Evolutionary conservation across 2,329 filamentous ascomycete species (phyloP), one percentile per base, ranked within the genome.

Genomic region (Zopfia rhizophila): DNA sequence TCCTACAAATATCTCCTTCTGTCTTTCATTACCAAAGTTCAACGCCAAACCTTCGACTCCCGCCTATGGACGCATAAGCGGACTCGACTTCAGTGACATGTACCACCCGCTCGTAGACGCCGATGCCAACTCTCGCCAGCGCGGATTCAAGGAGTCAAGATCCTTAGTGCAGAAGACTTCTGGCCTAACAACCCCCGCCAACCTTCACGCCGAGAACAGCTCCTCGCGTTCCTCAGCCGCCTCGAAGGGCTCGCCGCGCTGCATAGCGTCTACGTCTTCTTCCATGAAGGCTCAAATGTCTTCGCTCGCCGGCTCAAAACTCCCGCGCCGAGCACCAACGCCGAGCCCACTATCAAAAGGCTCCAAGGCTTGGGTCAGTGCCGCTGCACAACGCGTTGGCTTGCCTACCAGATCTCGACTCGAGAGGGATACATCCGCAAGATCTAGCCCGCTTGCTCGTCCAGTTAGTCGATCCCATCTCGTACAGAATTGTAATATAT

Each of bases 311-410:
- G 40, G 33, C 19, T 70, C 65, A 3, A 66, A 46, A 36, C 61
- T 71, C n/a, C 67, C 68, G 24, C 65, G 64, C 31, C 62, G 52
- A 28, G 45, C 49, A 19, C 38, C 48, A 3, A 56, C 49, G 4
- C 52, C 53, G 6, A 53, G 27, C 11, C 38, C 51, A n/a, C 28
- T 41, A 1, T 31, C 36, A 14, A 27, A 33, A 39, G 14, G 29
- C 35, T 13, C 7, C 18, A 23, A 39, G 18, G 38, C 31, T 11
- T 19, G 38, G 4, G 35, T 18, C 8, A 32, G 17, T 13, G 25
- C 25, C n/a, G 23, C 4, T 14, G 33, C 35, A 4, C 36, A 42
- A 19, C 52, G 17, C 3, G 11, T 25, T 31, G 38, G 21, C 14
- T 24, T 53, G n/a, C 32, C 51, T 37, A 21, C 21, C 12, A 45